Percentiles rank a stretch among this genome's conserved stretches.
Evolutionary conservation across 805 yeast genomes (phyloP).

Genomic region (Pichia rugopelliculosa): DNA sequence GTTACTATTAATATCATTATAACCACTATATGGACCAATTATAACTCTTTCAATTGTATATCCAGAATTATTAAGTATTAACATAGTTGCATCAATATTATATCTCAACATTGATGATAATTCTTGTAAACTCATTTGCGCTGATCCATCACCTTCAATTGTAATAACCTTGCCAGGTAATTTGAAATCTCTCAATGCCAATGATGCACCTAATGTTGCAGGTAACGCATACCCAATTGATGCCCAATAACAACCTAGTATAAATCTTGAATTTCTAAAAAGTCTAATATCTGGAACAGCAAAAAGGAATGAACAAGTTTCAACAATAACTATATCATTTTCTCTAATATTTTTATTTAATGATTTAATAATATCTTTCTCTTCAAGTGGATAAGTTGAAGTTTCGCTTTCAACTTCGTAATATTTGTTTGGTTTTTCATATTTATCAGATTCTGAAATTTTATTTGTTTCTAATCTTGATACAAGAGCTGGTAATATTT

Average conservation of each 20-base stretch:
- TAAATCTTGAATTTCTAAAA: conserved; percentile 29
- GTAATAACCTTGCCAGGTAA: conserved; percentile 33
- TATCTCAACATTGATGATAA: conserved; percentile 36
- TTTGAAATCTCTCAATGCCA: conserved; percentile 37
- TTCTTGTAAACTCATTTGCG: conserved; percentile 49
- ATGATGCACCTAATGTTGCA: conserved; percentile 40
- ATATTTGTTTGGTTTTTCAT: conserved; percentile 1
- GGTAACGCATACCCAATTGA: conserved; percentile 49
- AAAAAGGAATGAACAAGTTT: conserved; percentile 43
- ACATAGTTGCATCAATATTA: conserved; percentile 34
- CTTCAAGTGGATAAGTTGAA: conserved; percentile 19
- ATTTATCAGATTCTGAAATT: conserved; percentile 6
- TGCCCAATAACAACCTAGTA: conserved; percentile 38
- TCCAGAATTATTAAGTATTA: conserved; percentile 43
- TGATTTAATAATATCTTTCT: conserved; percentile 30
- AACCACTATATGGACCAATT: conserved; percentile 41
- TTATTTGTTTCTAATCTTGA: conserved; percentile 28
- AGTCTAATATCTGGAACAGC: conserved; percentile 31
- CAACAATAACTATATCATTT: conserved; percentile 36
- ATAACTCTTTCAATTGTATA: conserved; percentile 46
- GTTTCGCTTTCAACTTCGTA: conserved; percentile 3
- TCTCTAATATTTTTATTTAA: conserved; percentile 29
- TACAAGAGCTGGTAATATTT: conserved; percentile 30
- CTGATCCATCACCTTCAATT: conserved; percentile 50
- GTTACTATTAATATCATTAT: conserved; percentile 41